Evolutionary conservation across 1,139 yeast species (phyloP).

Genomic region (Candida gigantensis): DNA sequence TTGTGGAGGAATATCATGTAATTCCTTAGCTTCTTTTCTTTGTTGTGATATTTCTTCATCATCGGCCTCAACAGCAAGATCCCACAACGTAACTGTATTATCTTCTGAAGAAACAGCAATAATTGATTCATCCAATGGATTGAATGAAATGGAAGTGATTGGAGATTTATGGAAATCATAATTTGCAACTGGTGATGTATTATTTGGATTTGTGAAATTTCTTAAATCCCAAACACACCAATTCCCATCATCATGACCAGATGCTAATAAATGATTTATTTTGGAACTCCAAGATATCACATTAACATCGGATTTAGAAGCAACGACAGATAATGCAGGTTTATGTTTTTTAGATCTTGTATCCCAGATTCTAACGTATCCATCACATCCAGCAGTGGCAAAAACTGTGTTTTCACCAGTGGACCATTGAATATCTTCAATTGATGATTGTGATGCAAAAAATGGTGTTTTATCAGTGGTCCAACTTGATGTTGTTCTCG

Average conservation of each 20-base stretch:
- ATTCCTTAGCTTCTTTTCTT: slow-evolving; percentile 68
- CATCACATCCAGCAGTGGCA: slow-evolving; percentile 92
- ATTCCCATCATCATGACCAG: slow-evolving; percentile 96
- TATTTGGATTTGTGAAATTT: slow-evolving; percentile 54
- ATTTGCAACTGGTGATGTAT: slow-evolving; percentile 80
- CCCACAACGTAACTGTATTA: slow-evolving; percentile 96
- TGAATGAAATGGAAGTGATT: slow-evolving; percentile 89
- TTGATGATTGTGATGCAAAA: slow-evolving; percentile 67
- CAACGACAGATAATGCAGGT: slow-evolving; percentile 85
- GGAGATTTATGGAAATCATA: slow-evolving; percentile 95
- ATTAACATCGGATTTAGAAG: slow-evolving; percentile 85
- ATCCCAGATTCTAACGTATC: slow-evolving; percentile 93
- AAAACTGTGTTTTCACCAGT: slow-evolving; percentile 89
- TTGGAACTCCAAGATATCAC: slow-evolving; percentile 95
- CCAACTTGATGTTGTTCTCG: slow-evolving; percentile 80
- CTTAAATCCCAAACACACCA: slow-evolving; percentile 99
- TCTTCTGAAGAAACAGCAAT: slow-evolving; percentile 96
- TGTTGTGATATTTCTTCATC: slow-evolving; percentile 90
- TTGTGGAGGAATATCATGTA: slow-evolving; percentile 93
- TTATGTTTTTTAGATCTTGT: slow-evolving; percentile 88
- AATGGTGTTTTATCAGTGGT: slow-evolving; percentile 83
- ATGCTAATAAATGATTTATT: slow-evolving; percentile 82
- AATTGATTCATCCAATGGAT: slow-evolving; percentile 93
- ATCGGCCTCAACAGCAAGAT: slow-evolving; percentile 93
- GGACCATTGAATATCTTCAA: slow-evolving; percentile 98